Evolutionary conservation across 2,329 filamentous ascomycete genomes (phyloP).

Genomic region (Cordyceps cicadae): DNA sequence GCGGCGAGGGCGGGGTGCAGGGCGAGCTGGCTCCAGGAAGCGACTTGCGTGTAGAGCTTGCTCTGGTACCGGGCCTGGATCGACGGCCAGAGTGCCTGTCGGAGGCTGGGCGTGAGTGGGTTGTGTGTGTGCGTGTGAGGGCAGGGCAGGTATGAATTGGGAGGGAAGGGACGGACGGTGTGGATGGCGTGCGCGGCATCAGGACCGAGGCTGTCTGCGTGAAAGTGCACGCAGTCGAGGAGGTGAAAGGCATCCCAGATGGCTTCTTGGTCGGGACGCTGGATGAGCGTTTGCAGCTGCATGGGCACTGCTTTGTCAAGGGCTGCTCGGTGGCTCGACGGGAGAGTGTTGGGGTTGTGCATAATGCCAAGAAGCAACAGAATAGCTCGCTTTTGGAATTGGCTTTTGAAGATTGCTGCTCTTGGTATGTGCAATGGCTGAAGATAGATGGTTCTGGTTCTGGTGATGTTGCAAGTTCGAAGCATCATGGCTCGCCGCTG

Average conservation of each 20-base stretch:
- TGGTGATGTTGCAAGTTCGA: not conserved
- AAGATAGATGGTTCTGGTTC: too few species aligned
- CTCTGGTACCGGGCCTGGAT: not conserved
- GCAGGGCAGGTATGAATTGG: too few species aligned
- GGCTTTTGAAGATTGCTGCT: not conserved
- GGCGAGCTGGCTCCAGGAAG: slow-evolving; percentile 64
- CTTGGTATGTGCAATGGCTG: too few species aligned
- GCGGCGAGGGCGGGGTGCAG: slow-evolving; percentile 56
- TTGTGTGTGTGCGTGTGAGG: not conserved
- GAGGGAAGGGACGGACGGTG: not conserved
- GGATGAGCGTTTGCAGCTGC: not conserved
- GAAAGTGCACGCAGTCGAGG: not conserved
- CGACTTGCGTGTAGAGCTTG: slow-evolving; percentile 20
- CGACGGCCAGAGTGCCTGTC: not conserved
- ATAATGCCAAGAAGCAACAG: not conserved
- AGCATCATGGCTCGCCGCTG: not conserved
- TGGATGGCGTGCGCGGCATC: not conserved
- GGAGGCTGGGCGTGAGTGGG: not conserved
- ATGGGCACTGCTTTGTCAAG: not conserved
- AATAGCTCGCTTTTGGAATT: not conserved
- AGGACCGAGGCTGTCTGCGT: not conserved
- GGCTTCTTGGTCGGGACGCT: not conserved
- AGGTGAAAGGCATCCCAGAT: slow-evolving; percentile 6
- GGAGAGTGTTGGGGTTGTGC: not conserved
- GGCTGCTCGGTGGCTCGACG: not conserved